Percentiles rank a stretch among this genome's conserved stretches.
Evolutionary conservation across 306 rosid genomes (phyloP).

Genomic region (Trichosanthes truncata): DNA sequence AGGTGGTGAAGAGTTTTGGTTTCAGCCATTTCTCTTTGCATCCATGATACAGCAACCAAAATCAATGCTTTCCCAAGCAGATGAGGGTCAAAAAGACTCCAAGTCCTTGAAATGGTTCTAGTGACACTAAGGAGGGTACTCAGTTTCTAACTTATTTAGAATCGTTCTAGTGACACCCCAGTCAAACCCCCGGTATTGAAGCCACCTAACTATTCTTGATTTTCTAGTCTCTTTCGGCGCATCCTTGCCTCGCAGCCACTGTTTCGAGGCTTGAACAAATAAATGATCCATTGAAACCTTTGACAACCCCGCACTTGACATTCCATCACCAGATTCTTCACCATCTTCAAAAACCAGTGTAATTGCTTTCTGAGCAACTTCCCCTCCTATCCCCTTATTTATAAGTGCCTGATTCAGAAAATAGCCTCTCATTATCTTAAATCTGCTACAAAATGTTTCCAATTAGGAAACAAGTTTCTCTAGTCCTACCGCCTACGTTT

Average conservation of each 20-base stretch:
- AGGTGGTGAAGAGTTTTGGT: neutral
- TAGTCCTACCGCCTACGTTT: neutral
- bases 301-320: slow-evolving; percentile 26
- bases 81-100: neutral
- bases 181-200: slow-evolving; percentile 66
- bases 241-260: slow-evolving; percentile 57
- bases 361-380: slow-evolving; percentile 65
- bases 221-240: slow-evolving; percentile 61
- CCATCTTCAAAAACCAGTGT: slow-evolving; percentile 45
- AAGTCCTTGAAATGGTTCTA: neutral
- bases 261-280: slow-evolving; percentile 69
- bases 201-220: slow-evolving; percentile 65
- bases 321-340: slow-evolving; percentile 12
- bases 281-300: slow-evolving; percentile 51
- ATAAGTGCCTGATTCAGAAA: slow-evolving; percentile 62
- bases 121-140: slow-evolving; percentile 29
- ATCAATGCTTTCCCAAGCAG: neutral
- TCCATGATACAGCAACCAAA: neutral
- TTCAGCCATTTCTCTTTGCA: neutral
- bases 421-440: slow-evolving; percentile 9
- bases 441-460: neutral
- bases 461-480: neutral
- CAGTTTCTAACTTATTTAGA: slow-evolving; percentile 48
- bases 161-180: slow-evolving; percentile 56
- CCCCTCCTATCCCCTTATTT: slow-evolving; percentile 68